phyloP scores from a whole-genome alignment of 2,329 filamentous ascomycete species.

The Volutella citrinella region DNA sequence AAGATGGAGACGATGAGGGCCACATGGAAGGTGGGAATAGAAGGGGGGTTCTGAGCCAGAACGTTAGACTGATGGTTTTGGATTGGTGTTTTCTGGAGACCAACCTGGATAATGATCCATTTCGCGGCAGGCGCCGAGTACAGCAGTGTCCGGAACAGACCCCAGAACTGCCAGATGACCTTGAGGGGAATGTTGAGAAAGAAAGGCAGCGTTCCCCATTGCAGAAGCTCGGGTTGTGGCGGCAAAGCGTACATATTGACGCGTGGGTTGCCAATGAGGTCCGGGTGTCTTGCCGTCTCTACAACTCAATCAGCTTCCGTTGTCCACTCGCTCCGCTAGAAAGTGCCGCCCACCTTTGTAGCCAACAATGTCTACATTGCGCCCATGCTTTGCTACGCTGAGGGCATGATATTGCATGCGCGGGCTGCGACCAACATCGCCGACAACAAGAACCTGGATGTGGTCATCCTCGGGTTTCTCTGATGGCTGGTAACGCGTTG shows the following conservation, averaged over 20 bases:
- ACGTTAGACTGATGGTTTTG: background rate
- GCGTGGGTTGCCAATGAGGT: conserved; percentile 64
- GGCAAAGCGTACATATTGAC: conserved; percentile 71
- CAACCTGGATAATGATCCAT: conserved; percentile 82
- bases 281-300: conserved; percentile 81
- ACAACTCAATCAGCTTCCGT: conserved; percentile 9
- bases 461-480: conserved; percentile 37
- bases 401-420: conserved; percentile 98
- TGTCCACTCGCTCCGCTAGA: too few species aligned
- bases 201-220: conserved; percentile 71
- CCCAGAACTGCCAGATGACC: conserved; percentile 76
- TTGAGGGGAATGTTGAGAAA: conserved; percentile 77
- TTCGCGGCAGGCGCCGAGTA: conserved; percentile 71
- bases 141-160: conserved; percentile 67
- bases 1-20: conserved; percentile 70
- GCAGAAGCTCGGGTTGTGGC: conserved; percentile 63
- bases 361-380: conserved; percentile 79
- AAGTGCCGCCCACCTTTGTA: conserved; percentile 67
- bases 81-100: too few species aligned
- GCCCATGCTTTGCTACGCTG: conserved; percentile 81
- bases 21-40: conserved; percentile 83
- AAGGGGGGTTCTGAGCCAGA: conserved; percentile 75
- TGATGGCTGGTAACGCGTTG: conserved; percentile 34
- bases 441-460: conserved; percentile 84
- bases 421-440: conserved; percentile 91